Base-by-base conservation (phyloP, 2,329 filamentous ascomycete genomes). In the Calonectria henricotiae region DNA sequence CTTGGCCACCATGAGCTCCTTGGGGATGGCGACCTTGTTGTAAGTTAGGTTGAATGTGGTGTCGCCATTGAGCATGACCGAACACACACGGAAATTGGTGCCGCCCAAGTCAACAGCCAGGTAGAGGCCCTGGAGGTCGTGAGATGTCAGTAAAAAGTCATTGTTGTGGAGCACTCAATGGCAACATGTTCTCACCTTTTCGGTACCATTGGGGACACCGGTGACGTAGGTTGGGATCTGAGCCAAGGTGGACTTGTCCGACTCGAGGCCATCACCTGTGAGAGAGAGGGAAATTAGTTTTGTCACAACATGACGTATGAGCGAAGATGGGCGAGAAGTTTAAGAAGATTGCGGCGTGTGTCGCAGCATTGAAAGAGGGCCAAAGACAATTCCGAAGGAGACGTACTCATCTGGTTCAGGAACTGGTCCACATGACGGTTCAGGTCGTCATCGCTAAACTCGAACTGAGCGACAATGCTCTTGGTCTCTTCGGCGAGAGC, bases 161-260 rank as follows among this genome's bases (percentile, higher is more conserved):
- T 25, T 62, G 43, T 44, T 6, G 30, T 20, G 12, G 6, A 32
- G 41, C 35, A 32, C 35, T 58, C 54, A 67, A 37, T 43, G 69
- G 43, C 43, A 27, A 25, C 77, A 30, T 30, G 27, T 39, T 30
- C 71, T 77, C 85, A 96, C 95, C 92, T 98, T 97, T 85, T 99
- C 96, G 4, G 95, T 98, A 77, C 96, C 96, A 88, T 98, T 96
- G 80, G 96, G 96, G 32, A 98, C 95, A 41, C 91, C 92, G 1
- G 96, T 98, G 75, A 99, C 96, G 83, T 98, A 99, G 47, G 95
- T 98, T 8, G 96, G 96, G 79, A 99, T 98, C 85, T 98, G 96
- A 85, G 93, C 96, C 86, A 99, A 85, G 76, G 92, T 95, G 37
- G 94, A 92, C 72, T 92, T 92, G 77, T 95, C 91, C 78, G 92